A percentile compares a stretch with the other conserved stretches of the same genome.
These are phyloP conservation scores for Naganishia onofrii DNA, from an alignment of 768 basidiomycete genomes.

Conservation along the genomic window DNA sequence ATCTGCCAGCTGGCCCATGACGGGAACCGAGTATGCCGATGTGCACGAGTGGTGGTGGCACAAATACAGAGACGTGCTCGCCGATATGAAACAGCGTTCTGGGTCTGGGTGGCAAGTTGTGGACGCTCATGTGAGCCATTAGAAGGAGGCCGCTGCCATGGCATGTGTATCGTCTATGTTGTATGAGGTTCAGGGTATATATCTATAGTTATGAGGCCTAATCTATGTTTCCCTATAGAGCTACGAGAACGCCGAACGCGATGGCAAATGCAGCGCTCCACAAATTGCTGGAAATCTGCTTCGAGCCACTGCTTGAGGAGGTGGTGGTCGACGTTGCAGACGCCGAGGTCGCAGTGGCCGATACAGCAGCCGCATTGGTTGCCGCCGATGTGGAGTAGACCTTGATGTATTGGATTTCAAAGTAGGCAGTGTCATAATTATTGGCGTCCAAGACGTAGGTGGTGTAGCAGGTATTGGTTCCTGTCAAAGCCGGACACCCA, in stretches of 20 bases:
- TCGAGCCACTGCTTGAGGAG: neutral
- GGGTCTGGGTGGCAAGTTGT: conserved; percentile 38
- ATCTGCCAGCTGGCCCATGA: conserved; percentile 25
- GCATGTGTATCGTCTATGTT: neutral
- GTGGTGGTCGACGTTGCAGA: neutral
- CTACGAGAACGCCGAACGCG: neutral
- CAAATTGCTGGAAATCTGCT: neutral
- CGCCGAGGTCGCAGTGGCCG: neutral
- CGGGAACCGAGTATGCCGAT: conserved; percentile 38
- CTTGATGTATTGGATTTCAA: conserved; percentile 67
- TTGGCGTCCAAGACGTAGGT: conserved; percentile 67
- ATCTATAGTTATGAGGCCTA: neutral
- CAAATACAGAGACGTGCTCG: conserved; percentile 43
- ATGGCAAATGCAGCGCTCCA: neutral
- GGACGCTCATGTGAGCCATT: conserved; percentile 39
- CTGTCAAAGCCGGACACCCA: conserved; percentile 43
- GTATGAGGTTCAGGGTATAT: conserved; percentile 1
- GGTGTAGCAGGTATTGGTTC: conserved; percentile 64
- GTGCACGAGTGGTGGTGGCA: conserved; percentile 51
- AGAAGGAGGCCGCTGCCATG: conserved; percentile 2
- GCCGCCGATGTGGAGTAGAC: conserved; percentile 52
- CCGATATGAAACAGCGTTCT: conserved; percentile 34
- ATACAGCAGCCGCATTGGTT: conserved; percentile 17
- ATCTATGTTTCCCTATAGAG: conserved; percentile 5
- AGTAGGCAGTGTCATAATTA: conserved; percentile 67